Base-by-base conservation (phyloP, 2,329 filamentous ascomycete genomes). In the Aspergillus transmontanensis region DNA sequence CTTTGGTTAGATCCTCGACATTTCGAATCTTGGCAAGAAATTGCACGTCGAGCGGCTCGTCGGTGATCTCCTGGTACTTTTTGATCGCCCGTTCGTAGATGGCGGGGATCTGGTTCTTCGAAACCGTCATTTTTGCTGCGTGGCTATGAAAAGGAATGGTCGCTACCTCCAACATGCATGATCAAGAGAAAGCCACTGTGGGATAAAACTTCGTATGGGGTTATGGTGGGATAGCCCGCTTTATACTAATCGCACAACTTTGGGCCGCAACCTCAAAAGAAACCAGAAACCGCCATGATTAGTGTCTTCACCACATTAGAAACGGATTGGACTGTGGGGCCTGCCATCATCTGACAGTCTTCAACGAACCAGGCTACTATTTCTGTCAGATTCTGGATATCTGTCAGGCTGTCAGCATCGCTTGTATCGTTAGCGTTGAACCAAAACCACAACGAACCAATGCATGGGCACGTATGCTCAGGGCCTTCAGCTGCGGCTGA, bases 21-120 rank as follows among this genome's bases (percentile, higher is more conserved):
- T 41, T 64, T n/a, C 43, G 58, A 34, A 64, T 53, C 26, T 57
- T 56, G 9, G 14, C 12, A 2, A 64, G 56, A 32, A 61, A 64
- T 10, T 32, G 48, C 12, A 61, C 41, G 21, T 61, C 56, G 10
- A 64, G 43, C 6, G 56, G 36, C 45, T 64, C 59, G 19, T 59
- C 59, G 32, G 59, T 61, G 21, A 64, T 64, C 19, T 59, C 62
- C 11, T 46, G 55, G 56, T 62, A 64, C 43, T 62, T 64, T 5
- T 32, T 11, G 30, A 64, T 61, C 1, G 59, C 59, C 19, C 56
- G 56, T 23, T 46, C 50, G 45, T 59, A 64, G 23, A 64, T 62
- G 30, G 59, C 51, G 36, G 62, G 59, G 51, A 59, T 59, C 32
- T 64, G 62, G 57, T 36, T 43, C 26, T 56, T 36, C 10, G 41